These are phyloP conservation scores for Hapsidospora chrysogenum DNA, from an alignment of 495 filamentous ascomycete species.

Conservation along the genomic window DNA sequence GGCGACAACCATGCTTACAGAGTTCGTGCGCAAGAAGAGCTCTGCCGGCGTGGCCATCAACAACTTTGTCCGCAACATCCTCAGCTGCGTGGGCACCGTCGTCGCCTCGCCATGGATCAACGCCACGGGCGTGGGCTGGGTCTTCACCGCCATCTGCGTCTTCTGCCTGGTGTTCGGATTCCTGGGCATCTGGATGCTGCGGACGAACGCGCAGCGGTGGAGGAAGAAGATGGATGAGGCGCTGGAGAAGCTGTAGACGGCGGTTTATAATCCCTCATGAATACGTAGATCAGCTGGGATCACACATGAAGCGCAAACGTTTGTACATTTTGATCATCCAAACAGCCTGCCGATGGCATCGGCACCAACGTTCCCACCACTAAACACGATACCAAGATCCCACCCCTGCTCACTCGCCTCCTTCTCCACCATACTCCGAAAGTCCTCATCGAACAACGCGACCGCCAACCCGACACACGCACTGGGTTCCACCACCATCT, in stretches of 20 bases:
- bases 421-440: slow-evolving; percentile 48
- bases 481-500: slow-evolving; percentile 83
- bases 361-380: slow-evolving; percentile 79
- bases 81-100: slow-evolving; percentile 58
- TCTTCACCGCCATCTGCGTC: slow-evolving; percentile 65
- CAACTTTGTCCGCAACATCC: slow-evolving; percentile 78
- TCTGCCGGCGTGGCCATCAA: slow-evolving; percentile 70
- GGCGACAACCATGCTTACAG: slow-evolving; percentile 69
- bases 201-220: slow-evolving; percentile 48
- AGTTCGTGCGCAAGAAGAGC: slow-evolving; percentile 71
- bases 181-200: slow-evolving; percentile 48
- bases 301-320: too few species aligned
- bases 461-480: slow-evolving; percentile 74
- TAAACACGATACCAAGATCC: slow-evolving; percentile 78
- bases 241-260: slow-evolving; percentile 1
- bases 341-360: slow-evolving; percentile 59
- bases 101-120: slow-evolving; percentile 60
- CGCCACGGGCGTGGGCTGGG: slow-evolving; percentile 79
- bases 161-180: slow-evolving; percentile 37
- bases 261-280: not conserved
- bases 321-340: slow-evolving; percentile 9
- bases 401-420: slow-evolving; percentile 61
- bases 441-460: slow-evolving; percentile 72
- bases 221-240: slow-evolving; percentile 45
- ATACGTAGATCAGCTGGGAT: too few species aligned